Base-by-base conservation (phyloP, 768 basidiomycete species). In the Agaricus subrufescens region DNA sequence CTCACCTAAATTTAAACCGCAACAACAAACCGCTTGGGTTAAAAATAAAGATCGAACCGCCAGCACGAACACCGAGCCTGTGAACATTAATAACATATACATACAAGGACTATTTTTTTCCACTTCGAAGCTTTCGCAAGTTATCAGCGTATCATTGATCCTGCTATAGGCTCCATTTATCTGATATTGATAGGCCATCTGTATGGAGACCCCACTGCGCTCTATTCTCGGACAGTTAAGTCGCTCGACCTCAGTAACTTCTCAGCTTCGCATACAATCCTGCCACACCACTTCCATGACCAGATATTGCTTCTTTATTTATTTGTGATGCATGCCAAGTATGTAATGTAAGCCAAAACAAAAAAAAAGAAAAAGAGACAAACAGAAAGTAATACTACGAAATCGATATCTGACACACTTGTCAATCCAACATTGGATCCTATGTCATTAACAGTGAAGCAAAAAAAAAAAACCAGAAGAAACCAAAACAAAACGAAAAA, bases 271-370 rank as follows among this genome's bases (percentile, higher is more conserved):
- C 31, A 23, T 26, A 15, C 14, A 31, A 8, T 14, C 26, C 23
- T 43, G 8, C 44, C 44, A 19, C 19, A 19, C 19, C 19, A 19
- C 19, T 19, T 19, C 19, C 19, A 19, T 19, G 19, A 19, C 19
- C 38, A 39, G 38, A 39, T 42, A 25, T 50, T 39, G 37, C 34
- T 42, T 53, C 44, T 53, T 53, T 39, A n/a, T 40, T 50, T 39
- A 37, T 19, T 53, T 27, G 19, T 53, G 34, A 27, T 34, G 23
- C 37, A 34, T 45, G 31, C 30, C 34, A 53, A 46, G 43, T 53
- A 34, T 45, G 44, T 45, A 53, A 31, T 34, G 29, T 29, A 29
- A 52, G 26, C 51, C 40, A 44, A 43, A 52, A 26, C n/a, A 26
- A 11, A 43, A 15, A 40, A 52, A 26, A 29, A 26, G 8, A 43